A percentile compares a stretch with the other conserved stretches of the same genome.
Conservation (phyloP, 805 yeast genomes). For the Wickerhamiella alocasiicola region DNA sequence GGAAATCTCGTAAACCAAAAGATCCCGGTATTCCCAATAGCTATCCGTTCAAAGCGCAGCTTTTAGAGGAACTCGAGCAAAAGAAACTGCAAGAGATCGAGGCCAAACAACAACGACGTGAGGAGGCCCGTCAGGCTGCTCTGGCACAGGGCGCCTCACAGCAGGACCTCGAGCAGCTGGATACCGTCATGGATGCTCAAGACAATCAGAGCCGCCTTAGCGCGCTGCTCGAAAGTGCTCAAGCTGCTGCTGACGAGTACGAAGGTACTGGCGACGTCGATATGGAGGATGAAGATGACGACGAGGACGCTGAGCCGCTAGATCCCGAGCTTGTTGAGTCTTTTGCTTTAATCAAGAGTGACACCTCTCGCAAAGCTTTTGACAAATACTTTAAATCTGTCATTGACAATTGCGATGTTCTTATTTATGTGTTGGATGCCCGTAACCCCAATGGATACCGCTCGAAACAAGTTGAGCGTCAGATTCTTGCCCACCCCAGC, state of each 20-base stretch:
- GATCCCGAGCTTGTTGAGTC: conserved; percentile 28
- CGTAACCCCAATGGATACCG: conserved; percentile 95
- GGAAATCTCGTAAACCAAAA: conserved; percentile 75
- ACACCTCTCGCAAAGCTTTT: conserved; percentile 53
- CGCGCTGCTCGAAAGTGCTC: conserved; percentile 84
- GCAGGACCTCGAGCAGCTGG: conserved; percentile 30
- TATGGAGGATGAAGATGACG: conserved; percentile 34
- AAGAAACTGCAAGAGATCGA: conserved; percentile 36
- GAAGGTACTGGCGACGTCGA: conserved; percentile 36
- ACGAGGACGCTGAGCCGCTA: conserved; percentile 27
- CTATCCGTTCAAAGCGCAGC: conserved; percentile 85
- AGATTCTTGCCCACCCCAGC: conserved; percentile 64
- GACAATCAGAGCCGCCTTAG: conserved; percentile 48
- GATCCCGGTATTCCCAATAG: conserved; percentile 92
- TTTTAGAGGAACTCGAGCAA: conserved; percentile 43
- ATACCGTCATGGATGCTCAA: conserved; percentile 25
- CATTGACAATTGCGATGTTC: conserved; percentile 82
- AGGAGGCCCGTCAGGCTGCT: conserved; percentile 27
- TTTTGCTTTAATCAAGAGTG: conserved; percentile 32
- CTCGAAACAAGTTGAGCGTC: conserved; percentile 81
- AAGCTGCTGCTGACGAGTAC: conserved; percentile 67
- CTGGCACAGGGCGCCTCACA: conserved; percentile 30
- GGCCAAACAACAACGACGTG: conserved; percentile 29
- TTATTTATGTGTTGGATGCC: conserved; percentile 89
- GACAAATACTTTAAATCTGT: conserved; percentile 90